Conservation (phyloP, 2,329 filamentous ascomycete species). For the Pyrenophora graminea region DNA sequence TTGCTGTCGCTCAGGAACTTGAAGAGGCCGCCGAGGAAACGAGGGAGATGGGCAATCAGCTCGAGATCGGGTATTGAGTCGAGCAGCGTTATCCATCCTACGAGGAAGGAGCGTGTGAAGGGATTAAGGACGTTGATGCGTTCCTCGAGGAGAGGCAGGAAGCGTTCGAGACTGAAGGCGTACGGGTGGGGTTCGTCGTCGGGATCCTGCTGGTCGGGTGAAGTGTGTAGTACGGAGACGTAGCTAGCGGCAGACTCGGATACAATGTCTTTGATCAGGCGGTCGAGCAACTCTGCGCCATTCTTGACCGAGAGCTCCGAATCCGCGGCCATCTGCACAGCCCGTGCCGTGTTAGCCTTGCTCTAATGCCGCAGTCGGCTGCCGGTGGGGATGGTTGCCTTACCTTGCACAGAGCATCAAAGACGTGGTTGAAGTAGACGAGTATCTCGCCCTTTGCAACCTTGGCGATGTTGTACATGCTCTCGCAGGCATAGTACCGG, state of each 20-base stretch:
- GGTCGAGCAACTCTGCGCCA: slow-evolving; percentile 90
- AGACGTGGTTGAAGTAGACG: slow-evolving; percentile 97
- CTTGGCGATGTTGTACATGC: slow-evolving; percentile 99
- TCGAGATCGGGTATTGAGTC: slow-evolving; percentile 97
- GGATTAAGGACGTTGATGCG: slow-evolving; percentile 93
- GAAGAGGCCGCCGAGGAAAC: slow-evolving; percentile 86
- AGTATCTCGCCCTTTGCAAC: slow-evolving; percentile 97
- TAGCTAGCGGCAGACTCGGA: slow-evolving; percentile 94
- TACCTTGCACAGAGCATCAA: slow-evolving; percentile 95
- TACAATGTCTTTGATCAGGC: slow-evolving; percentile 94
- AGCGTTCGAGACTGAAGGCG: slow-evolving; percentile 87
- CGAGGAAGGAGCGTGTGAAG: slow-evolving; percentile 91
- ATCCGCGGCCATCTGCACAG: slow-evolving; percentile 80
- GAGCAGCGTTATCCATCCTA: slow-evolving; percentile 91
- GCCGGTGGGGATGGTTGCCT: background rate
- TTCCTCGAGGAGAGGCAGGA: slow-evolving; percentile 92
- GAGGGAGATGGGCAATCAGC: slow-evolving; percentile 87
- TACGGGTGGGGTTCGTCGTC: slow-evolving; percentile 27
- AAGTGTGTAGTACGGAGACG: slow-evolving; percentile 79
- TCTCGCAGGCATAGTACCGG: slow-evolving; percentile 97
- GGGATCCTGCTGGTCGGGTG: slow-evolving; percentile 53
- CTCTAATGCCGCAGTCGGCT: background rate
- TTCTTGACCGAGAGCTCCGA: slow-evolving; percentile 98
- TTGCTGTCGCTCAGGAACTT: slow-evolving; percentile 92
- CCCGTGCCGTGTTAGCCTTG: slow-evolving; percentile 25